Conservation (phyloP, 2,329 filamentous ascomycete genomes). For the Botrytis byssoidea region DNA sequence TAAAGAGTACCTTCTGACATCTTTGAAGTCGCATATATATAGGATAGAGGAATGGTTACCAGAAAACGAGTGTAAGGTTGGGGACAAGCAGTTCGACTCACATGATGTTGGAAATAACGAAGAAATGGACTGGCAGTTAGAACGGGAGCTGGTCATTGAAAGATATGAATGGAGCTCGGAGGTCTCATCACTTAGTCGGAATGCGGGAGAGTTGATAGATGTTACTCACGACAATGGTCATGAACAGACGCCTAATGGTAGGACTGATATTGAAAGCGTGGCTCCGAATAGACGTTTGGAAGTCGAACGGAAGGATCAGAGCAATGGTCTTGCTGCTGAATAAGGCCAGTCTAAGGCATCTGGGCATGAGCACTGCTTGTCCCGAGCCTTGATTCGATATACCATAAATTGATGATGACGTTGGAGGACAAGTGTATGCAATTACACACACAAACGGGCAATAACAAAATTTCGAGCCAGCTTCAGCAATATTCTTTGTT, state of each 20-base stretch:
- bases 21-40: constrained; percentile 1
- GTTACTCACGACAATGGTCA: background rate
- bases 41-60: constrained; percentile 8
- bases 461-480: background rate
- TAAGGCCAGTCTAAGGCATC: background rate
- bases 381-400: background rate
- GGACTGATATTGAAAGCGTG: background rate
- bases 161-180: constrained; percentile 3
- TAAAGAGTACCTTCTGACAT: background rate
- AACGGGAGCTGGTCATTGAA: background rate
- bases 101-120: background rate
- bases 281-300: background rate
- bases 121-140: background rate
- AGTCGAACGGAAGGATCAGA: background rate
- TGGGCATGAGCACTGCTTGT: background rate
- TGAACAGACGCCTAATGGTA: background rate
- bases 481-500: background rate
- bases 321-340: background rate
- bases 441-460: background rate
- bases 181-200: background rate
- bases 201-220: background rate
- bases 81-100: background rate
- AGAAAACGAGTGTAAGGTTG: background rate
- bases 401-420: background rate
- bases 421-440: background rate